Percentiles rank a stretch among this genome's conserved stretches.
phyloP scores from a whole-genome alignment of 2,329 filamentous ascomycete species.

The Penicillium sp. region DNA sequence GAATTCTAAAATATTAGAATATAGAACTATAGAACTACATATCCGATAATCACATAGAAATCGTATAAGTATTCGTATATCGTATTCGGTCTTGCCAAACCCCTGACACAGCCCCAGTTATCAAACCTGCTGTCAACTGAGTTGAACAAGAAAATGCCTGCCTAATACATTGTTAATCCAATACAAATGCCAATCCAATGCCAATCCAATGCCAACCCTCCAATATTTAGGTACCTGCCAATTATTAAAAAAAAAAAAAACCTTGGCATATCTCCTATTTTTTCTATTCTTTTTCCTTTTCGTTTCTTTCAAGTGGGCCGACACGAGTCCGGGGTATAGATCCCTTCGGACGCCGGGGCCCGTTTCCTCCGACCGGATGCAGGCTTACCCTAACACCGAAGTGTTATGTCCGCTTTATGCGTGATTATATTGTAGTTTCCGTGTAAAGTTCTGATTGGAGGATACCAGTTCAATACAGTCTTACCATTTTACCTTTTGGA shows the following conservation, averaged over 20 bases:
- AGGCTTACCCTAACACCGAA: constrained; percentile 9
- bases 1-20: too few relatives aligned
- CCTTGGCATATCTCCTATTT: constrained; percentile 2
- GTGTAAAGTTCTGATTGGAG: neutral
- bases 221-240: neutral
- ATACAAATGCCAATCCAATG: neutral
- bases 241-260: neutral
- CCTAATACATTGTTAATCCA: neutral
- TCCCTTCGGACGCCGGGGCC: constrained; percentile 21
- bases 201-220: neutral
- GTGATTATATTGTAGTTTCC: neutral
- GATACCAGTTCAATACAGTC: neutral
- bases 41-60: neutral
- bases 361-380: constrained; percentile 23
- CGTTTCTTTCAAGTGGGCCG: neutral
- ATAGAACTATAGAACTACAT: too few relatives aligned
- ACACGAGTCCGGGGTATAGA: constrained; percentile 22
- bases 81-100: constrained; percentile 1
- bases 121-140: neutral
- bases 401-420: neutral
- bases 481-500: neutral
- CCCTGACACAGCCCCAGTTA: neutral
- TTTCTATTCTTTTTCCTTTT: too few relatives aligned
- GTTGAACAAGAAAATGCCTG: neutral
- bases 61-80: neutral